Conservation (phyloP, 495 filamentous ascomycete species). For the Glonium stellatum region DNA sequence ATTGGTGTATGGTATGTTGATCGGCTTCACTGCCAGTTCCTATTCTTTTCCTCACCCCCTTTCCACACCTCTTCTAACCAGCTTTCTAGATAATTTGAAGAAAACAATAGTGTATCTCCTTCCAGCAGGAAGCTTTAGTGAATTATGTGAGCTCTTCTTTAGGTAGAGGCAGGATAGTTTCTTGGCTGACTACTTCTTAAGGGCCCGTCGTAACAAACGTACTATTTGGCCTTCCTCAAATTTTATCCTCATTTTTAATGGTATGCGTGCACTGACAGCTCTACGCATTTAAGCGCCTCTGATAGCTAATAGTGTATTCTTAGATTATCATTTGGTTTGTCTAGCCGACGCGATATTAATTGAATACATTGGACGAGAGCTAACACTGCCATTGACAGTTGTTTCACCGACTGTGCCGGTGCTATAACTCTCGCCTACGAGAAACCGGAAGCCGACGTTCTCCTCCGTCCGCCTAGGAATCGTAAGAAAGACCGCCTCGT, state of each 20-base stretch:
- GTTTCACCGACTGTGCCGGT: slow-evolving; percentile 60
- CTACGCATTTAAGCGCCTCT: too few relatives aligned
- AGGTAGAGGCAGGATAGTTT: background rate
- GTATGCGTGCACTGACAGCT: background rate
- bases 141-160: slow-evolving; percentile 45
- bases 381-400: slow-evolving; percentile 45
- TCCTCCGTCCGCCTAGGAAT: slow-evolving; percentile 53
- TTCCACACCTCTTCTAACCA: too few relatives aligned
- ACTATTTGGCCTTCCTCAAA: slow-evolving; percentile 60
- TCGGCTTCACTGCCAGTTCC: too few relatives aligned
- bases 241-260: slow-evolving; percentile 63
- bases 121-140: slow-evolving; percentile 58
- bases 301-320: background rate
- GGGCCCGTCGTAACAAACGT: slow-evolving; percentile 61
- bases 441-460: slow-evolving; percentile 61
- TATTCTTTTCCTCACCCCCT: too few relatives aligned
- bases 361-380: too few relatives aligned
- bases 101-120: slow-evolving; percentile 53
- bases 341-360: background rate
- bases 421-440: slow-evolving; percentile 66
- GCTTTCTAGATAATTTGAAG: slow-evolving; percentile 44
- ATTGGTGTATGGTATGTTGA: slow-evolving; percentile 43
- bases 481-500: slow-evolving; percentile 56
- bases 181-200: background rate
- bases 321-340: background rate